Percentiles rank a stretch among this genome's conserved stretches.
Conservation (phyloP, 106 monocot species). For the Acanthochlamys bracteata region DNA sequence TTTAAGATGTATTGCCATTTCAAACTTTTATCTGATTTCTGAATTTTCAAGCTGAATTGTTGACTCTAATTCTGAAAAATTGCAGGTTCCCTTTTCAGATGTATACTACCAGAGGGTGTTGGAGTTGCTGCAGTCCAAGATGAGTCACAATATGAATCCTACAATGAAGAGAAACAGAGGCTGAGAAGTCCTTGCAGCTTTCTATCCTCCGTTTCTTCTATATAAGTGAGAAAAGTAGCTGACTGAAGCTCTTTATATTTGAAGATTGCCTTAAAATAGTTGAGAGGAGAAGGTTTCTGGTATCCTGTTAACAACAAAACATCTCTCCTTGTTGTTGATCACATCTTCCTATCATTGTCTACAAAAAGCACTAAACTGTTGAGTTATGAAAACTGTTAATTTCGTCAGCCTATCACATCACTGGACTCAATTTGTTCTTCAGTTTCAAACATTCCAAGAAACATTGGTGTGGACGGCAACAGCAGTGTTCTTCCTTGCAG, state of each 20-base stretch:
- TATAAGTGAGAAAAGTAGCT: slow-evolving; percentile 29
- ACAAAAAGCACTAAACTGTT: too few species aligned
- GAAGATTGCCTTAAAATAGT: slow-evolving; percentile 22
- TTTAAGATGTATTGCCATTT: too few species aligned
- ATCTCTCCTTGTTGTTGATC: neutral
- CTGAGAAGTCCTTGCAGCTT: slow-evolving; percentile 45
- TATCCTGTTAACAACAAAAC: slow-evolving; percentile 6
- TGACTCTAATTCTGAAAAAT: neutral
- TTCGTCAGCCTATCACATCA: too few species aligned
- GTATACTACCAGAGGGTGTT: slow-evolving; percentile 50
- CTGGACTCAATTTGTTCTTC: too few species aligned
- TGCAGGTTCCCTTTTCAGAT: slow-evolving; percentile 66
- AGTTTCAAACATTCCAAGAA: too few species aligned
- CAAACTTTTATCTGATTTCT: too few species aligned
- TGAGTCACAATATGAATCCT: slow-evolving; percentile 31
- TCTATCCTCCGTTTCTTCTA: slow-evolving; percentile 43
- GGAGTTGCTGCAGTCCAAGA: slow-evolving; percentile 42
- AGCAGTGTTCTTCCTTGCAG: too few species aligned
- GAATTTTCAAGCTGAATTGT: too few species aligned
- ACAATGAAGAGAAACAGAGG: slow-evolving; percentile 43
- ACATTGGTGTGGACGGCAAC: too few species aligned
- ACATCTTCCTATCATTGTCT: neutral
- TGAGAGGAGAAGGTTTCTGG: slow-evolving; percentile 17
- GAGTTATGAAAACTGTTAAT: too few species aligned
- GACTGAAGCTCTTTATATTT: slow-evolving; percentile 22